These are phyloP conservation scores for Mycosarcoma mackinlayi DNA, from an alignment of 1,284 basidiomycete species.

Conservation along the genomic window DNA sequence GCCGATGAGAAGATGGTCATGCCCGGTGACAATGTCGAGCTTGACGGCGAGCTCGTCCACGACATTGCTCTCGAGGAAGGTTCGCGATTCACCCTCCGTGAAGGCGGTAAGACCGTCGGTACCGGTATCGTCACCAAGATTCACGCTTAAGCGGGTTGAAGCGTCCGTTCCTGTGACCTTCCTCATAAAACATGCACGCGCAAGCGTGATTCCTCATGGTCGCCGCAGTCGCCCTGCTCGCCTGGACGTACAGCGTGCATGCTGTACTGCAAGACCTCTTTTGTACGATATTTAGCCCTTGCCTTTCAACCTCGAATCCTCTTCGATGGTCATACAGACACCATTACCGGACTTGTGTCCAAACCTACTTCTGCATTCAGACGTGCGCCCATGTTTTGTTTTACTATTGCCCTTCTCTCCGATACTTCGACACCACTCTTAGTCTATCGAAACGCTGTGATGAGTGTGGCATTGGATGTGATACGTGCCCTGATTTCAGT, in stretches of 20 bases:
- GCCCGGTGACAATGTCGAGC: conserved; percentile 98
- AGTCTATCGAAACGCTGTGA: neutral
- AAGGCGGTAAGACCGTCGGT: conserved; percentile 85
- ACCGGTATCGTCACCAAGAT: conserved; percentile 67
- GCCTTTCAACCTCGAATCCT: conserved; percentile 10
- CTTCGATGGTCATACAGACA: conserved; percentile 1
- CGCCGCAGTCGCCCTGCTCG: neutral
- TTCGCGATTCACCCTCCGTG: conserved; percentile 95
- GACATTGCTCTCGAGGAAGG: conserved; percentile 93
- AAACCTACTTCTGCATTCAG: conserved; percentile 11
- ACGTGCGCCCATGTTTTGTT: conserved; percentile 17
- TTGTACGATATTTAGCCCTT: conserved; percentile 43
- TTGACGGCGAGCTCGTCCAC: conserved; percentile 84
- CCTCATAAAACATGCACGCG: conserved; percentile 19
- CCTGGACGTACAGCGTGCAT: neutral
- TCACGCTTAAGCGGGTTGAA: conserved; percentile 48
- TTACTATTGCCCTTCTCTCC: conserved; percentile 8
- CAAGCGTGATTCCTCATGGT: neutral
- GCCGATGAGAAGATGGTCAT: conserved; percentile 79
- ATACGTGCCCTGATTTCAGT: conserved; percentile 9
- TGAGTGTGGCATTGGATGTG: neutral
- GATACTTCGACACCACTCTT: conserved; percentile 38
- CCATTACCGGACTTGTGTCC: neutral
- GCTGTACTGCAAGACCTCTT: conserved; percentile 1
- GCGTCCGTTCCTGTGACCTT: neutral